Base-by-base conservation (phyloP, 148 eudicot species). In the Tetragonia tetragonoides region DNA sequence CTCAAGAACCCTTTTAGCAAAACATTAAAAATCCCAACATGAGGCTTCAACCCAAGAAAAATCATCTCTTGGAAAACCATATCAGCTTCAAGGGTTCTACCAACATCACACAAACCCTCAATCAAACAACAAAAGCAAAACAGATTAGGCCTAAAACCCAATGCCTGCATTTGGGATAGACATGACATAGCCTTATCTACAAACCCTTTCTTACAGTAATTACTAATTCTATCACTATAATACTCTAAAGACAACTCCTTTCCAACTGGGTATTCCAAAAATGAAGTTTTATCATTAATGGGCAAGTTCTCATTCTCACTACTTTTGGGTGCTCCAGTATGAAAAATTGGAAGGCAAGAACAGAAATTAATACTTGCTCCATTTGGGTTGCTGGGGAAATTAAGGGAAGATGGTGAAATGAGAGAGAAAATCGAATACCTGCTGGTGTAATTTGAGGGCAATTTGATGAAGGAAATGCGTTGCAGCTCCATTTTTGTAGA, bases 51-150 rank as follows among this genome's bases (percentile, higher is more conserved):
- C 56, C 97, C 97, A 57, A 77, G 84, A 81, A 24, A 73, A 16
- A 85, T 14, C 94, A 92, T 92, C 70, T 95, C 97, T 68, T 87
- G 93, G 67, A 91, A 92, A 56, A 95, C 67, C 23, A 89, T 91
- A 42, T 95, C 98, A 39, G 95, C 95, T 86, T 95, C 98, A 51
- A 85, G 78, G 66, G 94, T 91, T 78, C 98, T 89, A 34, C 94
- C 98, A 60, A 80, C 87, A 81, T 78, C 81, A 66, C 87, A 91
- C 65, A 95, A 88, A 75, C 84, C 88, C 54, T 85, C 80, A 80
- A 95, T 85, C 44, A 95, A 81, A 66, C 84, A 70, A 16, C 82
- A 76, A 77, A 92, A 92, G 20, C 89, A 86, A 41, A 68, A 15
- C 20, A 83, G 76, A 66, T 87, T 88, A 7, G 88, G 91, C 20